These are phyloP conservation scores for Trifolium repens DNA, from an alignment of 306 rosid genomes.

Conservation along the genomic window DNA sequence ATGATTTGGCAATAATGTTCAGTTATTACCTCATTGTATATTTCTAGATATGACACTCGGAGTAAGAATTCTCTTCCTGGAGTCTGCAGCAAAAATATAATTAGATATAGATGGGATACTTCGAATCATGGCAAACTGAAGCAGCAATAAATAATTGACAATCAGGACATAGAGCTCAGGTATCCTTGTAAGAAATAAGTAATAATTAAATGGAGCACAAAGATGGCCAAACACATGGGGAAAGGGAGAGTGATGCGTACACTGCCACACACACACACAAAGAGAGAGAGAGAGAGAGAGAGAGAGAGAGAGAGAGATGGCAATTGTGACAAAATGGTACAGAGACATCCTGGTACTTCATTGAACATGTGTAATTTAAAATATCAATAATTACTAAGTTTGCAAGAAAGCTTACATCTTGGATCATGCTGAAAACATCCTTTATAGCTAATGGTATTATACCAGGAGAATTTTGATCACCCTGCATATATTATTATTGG, in stretches of 20 bases:
- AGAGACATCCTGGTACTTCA: not conserved
- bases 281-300: too few relatives aligned
- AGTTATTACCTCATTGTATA: conserved; percentile 85
- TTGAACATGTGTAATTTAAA: conserved; percentile 9
- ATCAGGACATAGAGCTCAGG: conserved; percentile 25
- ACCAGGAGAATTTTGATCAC: conserved; percentile 94
- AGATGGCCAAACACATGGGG: conserved; percentile 6
- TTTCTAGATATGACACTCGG: conserved; percentile 95
- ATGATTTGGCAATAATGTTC: conserved; percentile 21
- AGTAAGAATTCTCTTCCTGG: conserved; percentile 99
- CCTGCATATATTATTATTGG: conserved; percentile 58
- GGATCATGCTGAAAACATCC: conserved; percentile 96
- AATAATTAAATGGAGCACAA: conserved; percentile 21
- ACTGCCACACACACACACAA: not conserved
- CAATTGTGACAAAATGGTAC: conserved; percentile 4
- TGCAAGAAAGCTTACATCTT: conserved; percentile 76
- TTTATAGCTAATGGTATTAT: conserved; percentile 96
- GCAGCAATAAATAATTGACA: conserved; percentile 25
- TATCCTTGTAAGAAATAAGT: conserved; percentile 12
- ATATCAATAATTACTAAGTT: conserved; percentile 29
- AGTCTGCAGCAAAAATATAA: conserved; percentile 65
- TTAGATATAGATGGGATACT: conserved; percentile 39
- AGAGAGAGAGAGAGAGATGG: not conserved
- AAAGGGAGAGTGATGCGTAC: not conserved
- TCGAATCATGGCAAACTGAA: conserved; percentile 34